Evolutionary conservation across 75 land plant species (phyloP), one percentile per base, ranked within the genome.

Genomic region (Azolla pinnata): DNA sequence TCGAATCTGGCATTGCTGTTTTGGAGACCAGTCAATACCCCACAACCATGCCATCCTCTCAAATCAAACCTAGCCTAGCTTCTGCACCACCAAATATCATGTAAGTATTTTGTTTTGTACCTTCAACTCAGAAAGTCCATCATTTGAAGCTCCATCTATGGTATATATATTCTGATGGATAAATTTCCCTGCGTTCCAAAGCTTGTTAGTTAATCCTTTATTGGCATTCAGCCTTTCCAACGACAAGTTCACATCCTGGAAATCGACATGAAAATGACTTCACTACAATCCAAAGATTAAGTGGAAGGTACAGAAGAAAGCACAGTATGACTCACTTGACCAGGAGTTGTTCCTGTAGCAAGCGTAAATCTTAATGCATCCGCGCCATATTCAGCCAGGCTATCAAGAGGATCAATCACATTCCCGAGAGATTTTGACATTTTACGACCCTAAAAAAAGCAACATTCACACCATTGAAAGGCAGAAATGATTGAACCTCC

Each of bases 161-260:
- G 66, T 30, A 33, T 49, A n/a, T n/a, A n/a, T n/a, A 64, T 91
- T 91, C 14, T 88, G 97, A 42, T 83, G 50, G 29, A 88, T 68
- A 69, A 82, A 91, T 67, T 91, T 91, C 29, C 97, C 97, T 71
- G 97, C 97, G 80, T 91, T 91, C 97, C 97, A 91, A 44, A 91
- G 67, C 63, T 91, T 91, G 75, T 88, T 91, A 17, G 95, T 88
- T 67, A 91, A 91, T 19, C 85, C 95, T 67, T 91, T 91, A 74
- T 88, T 91, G 16, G 97, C 71, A 42, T 68, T 56, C 73, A 91
- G 65, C 53, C 97, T 91, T 75, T 91, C 97, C 48, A 48, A 55
- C 25, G 92, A 87, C 33, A 91, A 64, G 67, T 84, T 91, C 47
- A 91, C 75, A 66, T 91, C 93, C 97, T 91, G 74, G 10, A 24